Base-by-base conservation (phyloP, 768 basidiomycete genomes). In the Aureoboletus auriporus region DNA sequence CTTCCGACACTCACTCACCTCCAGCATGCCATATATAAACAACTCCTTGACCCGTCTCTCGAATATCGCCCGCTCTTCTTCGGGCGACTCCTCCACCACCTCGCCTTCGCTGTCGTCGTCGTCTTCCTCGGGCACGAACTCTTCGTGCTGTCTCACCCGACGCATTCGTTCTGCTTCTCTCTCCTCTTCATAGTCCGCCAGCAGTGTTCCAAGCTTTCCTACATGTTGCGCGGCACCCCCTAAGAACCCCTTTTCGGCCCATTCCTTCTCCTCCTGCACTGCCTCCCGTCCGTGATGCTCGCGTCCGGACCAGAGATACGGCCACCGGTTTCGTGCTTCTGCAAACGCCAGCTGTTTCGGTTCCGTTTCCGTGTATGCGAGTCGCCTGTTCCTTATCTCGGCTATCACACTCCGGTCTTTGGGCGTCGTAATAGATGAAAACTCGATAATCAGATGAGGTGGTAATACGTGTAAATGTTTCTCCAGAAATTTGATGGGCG, bases 141-240 rank as follows among this genome's bases (percentile, higher is more conserved):
- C 76, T 11, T 75, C 34, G 68, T 70, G 63, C 35, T 75, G 71
- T 50, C 80, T 72, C 16, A 78, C 51, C 14, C 54, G 59, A 46
- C 83, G 71, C 16, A 79, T 65, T 23, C 82, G 73, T 58, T 89
- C 83, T 1, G 78, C 80, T 62, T 82, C 83, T 50, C 90, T 74
- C 61, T 89, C 89, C 56, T 87, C 89, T 57, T 90, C 89, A 58
- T 87, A 90, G 6, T 74, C 80, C 4, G 78, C 81, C 8, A 93
- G 67, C 8, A 93, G 68, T 6, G 61, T 62, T 2, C 80, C 89
- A 14, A 90, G 65, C 53, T 86, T 87, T 33, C 87, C 87, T 10
- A 91, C 77, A 51, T 83, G 78, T 53, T 79, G 77, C 20, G 64
- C 65, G 29, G 61, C 66, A 3, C 68, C 69, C 1, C 82, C 85